phyloP scores from a whole-genome alignment of 2,329 filamentous ascomycete genomes.

The Aureobasidium sp. region DNA sequence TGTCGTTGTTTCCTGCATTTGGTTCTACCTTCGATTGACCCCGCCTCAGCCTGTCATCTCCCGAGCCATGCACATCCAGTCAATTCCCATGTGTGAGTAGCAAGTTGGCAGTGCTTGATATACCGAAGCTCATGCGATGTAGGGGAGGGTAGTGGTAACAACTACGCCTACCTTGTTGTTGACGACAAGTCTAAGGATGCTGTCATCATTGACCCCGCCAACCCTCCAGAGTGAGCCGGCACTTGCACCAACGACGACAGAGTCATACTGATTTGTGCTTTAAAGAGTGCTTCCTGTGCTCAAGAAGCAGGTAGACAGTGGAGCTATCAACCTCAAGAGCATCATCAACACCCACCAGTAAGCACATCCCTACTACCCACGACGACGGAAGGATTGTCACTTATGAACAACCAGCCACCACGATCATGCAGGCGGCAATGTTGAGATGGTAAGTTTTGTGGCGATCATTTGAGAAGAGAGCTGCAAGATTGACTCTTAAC shows the following conservation, averaged over 20 bases:
- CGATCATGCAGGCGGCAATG: constrained; percentile 91
- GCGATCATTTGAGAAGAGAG: background rate
- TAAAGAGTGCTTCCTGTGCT: constrained; percentile 52
- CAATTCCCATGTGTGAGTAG: constrained; percentile 75
- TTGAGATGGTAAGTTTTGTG: constrained; percentile 54
- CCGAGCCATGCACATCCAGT: constrained; percentile 69
- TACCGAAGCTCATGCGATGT: background rate
- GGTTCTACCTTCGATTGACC: constrained; percentile 10
- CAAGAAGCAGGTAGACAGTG: constrained; percentile 61
- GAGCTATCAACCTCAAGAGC: constrained; percentile 71
- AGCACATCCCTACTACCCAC: constrained; percentile 26
- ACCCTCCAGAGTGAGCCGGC: constrained; percentile 60
- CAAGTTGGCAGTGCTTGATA: background rate
- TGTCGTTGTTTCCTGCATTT: background rate
- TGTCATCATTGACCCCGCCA: constrained; percentile 68
- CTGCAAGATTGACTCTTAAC: background rate
- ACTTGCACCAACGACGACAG: background rate
- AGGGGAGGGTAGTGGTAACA: constrained; percentile 73
- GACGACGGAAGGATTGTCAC: background rate
- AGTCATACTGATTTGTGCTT: background rate
- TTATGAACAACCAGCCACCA: constrained; percentile 58
- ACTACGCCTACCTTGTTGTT: constrained; percentile 65
- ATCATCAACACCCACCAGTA: constrained; percentile 98
- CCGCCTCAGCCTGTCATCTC: constrained; percentile 7
- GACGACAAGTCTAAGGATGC: constrained; percentile 43